Conservation (phyloP, 805 yeast species). For the Pichia cephalocereana region DNA sequence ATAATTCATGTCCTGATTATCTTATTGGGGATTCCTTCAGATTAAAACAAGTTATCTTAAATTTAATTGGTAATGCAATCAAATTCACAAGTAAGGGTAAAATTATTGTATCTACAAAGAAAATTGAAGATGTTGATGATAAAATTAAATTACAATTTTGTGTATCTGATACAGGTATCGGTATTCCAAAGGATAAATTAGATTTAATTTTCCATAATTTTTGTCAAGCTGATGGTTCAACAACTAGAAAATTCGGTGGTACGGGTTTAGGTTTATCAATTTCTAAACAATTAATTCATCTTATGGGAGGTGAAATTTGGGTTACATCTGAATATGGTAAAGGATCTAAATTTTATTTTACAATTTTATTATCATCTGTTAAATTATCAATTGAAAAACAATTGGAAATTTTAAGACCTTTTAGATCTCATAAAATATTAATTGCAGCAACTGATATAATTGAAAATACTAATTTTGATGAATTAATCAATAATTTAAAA, state of each 20-base stretch:
- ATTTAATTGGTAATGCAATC: constrained; percentile 83
- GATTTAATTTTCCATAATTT: constrained; percentile 83
- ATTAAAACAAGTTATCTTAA: constrained; percentile 76
- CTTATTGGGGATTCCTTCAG: constrained; percentile 85
- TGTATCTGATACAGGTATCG: constrained; percentile 86
- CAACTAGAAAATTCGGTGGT: constrained; percentile 89
- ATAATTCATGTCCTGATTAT: constrained; percentile 79
- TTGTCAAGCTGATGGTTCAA: constrained; percentile 91
- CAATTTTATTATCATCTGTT: constrained; percentile 71
- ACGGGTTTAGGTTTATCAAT: constrained; percentile 85
- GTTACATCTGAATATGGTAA: constrained; percentile 71
- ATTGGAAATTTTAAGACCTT: constrained; percentile 62
- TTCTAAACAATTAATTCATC: constrained; percentile 76
- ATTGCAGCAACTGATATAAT: constrained; percentile 61
- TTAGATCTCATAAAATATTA: constrained; percentile 58
- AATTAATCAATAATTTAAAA: constrained; percentile 41
- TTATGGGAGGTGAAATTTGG: constrained; percentile 95
- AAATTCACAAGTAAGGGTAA: constrained; percentile 79
- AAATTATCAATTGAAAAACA: constrained; percentile 51
- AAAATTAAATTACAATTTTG: constrained; percentile 66
- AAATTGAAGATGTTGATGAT: constrained; percentile 24
- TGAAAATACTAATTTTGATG: constrained; percentile 36
- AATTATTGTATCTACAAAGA: constrained; percentile 60
- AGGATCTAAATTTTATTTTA: constrained; percentile 79
- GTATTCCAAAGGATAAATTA: constrained; percentile 75